Conservation (phyloP, 371 early-diverging fungal species). For the Dinochytrium kinnereticum region DNA sequence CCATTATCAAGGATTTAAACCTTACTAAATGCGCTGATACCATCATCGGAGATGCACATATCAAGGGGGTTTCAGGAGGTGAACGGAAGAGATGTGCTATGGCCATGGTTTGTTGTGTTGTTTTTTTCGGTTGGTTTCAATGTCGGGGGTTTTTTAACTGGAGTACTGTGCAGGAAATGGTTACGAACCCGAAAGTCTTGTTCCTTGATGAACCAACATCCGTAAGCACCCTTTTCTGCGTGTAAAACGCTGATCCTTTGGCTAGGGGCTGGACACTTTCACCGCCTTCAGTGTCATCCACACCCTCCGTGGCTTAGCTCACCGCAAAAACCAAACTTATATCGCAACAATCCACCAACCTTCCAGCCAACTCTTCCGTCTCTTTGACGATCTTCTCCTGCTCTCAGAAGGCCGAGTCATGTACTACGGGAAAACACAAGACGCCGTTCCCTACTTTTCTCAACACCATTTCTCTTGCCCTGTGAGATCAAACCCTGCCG, state of each 20-base stretch:
- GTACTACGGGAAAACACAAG: constrained; percentile 61
- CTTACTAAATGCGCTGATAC: constrained; percentile 72
- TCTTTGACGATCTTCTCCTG: constrained; percentile 67
- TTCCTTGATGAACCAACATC: constrained; percentile 88
- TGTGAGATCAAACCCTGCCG: constrained; percentile 66
- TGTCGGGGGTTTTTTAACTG: too few relatives aligned
- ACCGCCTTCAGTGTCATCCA: constrained; percentile 65
- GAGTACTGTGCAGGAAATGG: constrained; percentile 78
- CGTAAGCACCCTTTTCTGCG: constrained; percentile 7
- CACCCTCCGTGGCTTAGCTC: constrained; percentile 58
- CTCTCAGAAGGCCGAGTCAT: constrained; percentile 61
- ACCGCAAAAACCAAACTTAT: constrained; percentile 50
- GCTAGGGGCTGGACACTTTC: constrained; percentile 83
- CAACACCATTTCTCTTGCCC: constrained; percentile 60
- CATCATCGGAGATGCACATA: constrained; percentile 72
- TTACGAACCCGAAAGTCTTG: constrained; percentile 83
- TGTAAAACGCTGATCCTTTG: constrained; percentile 38
- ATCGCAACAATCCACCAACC: constrained; percentile 76
- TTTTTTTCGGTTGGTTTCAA: too few relatives aligned
- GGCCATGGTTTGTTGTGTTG: constrained; percentile 41
- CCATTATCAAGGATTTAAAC: constrained; percentile 74
- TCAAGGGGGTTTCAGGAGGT: constrained; percentile 88
- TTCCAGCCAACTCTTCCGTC: constrained; percentile 63
- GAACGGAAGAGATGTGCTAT: constrained; percentile 75
- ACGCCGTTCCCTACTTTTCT: constrained; percentile 56